Conservation (phyloP, 2,329 filamentous ascomycete genomes). For the Colletotrichum cuscutae region DNA sequence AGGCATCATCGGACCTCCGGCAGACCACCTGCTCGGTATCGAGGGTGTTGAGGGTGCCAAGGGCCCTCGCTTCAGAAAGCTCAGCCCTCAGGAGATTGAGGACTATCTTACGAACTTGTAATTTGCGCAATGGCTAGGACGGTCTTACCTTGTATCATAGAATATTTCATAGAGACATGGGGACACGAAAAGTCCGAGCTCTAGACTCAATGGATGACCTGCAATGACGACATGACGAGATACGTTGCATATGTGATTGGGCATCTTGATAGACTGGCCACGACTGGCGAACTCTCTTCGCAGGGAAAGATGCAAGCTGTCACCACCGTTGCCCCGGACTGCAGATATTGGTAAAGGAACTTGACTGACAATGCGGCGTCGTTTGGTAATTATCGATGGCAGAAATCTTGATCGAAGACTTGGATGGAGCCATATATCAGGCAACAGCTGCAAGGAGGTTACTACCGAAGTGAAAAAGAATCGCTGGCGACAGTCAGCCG, state of each 20-base stretch:
- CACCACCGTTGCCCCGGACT: background rate
- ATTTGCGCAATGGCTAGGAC: conserved; percentile 45
- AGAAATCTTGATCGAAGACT: background rate
- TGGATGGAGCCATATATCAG: background rate
- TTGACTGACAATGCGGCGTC: background rate
- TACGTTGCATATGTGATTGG: background rate
- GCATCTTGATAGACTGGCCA: background rate
- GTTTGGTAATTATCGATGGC: background rate
- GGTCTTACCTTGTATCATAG: conserved; percentile 51
- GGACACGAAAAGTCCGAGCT: conserved; percentile 25
- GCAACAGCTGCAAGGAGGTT: background rate
- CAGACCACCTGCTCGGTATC: conserved; percentile 90
- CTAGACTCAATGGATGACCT: conserved; percentile 35
- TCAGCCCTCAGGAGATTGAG: conserved; percentile 98
- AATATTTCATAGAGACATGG: conserved; percentile 37
- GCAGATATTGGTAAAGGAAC: background rate
- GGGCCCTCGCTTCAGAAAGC: conserved; percentile 90
- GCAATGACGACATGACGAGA: conserved; percentile 4
- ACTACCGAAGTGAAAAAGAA: background rate
- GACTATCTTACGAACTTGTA: conserved; percentile 99
- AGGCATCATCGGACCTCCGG: conserved; percentile 96
- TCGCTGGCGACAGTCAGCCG: background rate
- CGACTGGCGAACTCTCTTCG: background rate
- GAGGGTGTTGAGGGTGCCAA: conserved; percentile 88
- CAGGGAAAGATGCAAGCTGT: background rate